Evolutionary conservation across 2,329 filamentous ascomycete species (phyloP), one percentile per base, ranked within the genome.

Genomic region (Fusarium verticillioides): DNA sequence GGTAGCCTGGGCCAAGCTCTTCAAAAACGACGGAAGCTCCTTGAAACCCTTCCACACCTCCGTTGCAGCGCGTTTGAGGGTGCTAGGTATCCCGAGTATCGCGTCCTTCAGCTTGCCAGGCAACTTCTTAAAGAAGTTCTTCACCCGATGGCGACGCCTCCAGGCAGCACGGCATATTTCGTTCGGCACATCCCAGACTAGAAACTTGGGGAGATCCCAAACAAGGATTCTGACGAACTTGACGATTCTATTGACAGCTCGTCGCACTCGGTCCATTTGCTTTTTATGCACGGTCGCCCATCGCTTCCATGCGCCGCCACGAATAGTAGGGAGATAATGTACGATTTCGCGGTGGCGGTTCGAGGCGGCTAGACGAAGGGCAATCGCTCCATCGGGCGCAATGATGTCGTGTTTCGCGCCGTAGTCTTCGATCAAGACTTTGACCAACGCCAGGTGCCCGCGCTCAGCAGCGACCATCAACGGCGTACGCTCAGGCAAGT

Each of bases 301-400:
- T 13, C 85, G 75, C 26, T 75, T 67, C 78, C 81, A 83, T 5
- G 80, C 82, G 8, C 84, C 85, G 6, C 75, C 81, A 1, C 85
- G 77, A 1, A 84, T 77, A 1, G 71, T 46, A 0, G 85, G 85
- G 2, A 87, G 79, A 50, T 83, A 84, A 3, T 77, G 76, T 8
- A 87, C 85, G 7, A 87, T 78, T 12, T 86, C 85, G 21, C 81
- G 75, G 60, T 87, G 85, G 2, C 81, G 79, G 26, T 79, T 80
- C 3, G 72, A 65, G 1, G 84, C 84, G 1, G 86, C 85, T 2
- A 87, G 80, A 3, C 85, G 82, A 19, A 87, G 76, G 2, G 85
- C 85, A 2, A 83, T 79, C 57, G 85, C 81, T 0, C 85, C 86
- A 59, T 86, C 84, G 9, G 84, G 83, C 2, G 85, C 84, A 13